Conservation (phyloP, 2,329 filamentous ascomycete species). For the Pyricularia sp. region DNA sequence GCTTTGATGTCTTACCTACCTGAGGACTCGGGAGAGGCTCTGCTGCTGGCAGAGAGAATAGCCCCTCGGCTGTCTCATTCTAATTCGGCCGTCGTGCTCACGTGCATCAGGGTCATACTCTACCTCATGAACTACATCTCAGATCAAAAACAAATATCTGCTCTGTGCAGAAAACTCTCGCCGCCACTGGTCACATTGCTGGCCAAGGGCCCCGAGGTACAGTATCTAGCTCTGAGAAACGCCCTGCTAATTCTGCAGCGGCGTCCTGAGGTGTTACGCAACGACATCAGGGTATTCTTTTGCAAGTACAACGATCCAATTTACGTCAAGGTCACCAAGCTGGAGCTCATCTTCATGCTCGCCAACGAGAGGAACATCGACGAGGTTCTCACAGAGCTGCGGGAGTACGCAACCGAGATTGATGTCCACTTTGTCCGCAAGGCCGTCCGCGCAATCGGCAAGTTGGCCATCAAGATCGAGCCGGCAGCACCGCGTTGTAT, state of each 20-base stretch:
- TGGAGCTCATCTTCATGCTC: slow-evolving; percentile 98
- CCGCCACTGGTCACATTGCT: slow-evolving; percentile 88
- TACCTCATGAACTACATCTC: slow-evolving; percentile 99
- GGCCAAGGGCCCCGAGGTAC: slow-evolving; percentile 95
- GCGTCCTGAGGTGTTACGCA: slow-evolving; percentile 81
- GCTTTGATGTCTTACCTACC: slow-evolving; percentile 96
- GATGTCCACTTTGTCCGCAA: slow-evolving; percentile 98
- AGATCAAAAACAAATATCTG: slow-evolving; percentile 76
- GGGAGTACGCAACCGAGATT: slow-evolving; percentile 96
- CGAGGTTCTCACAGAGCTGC: slow-evolving; percentile 83
- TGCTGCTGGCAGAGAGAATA: slow-evolving; percentile 83
- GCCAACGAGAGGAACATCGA: slow-evolving; percentile 91
- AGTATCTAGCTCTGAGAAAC: slow-evolving; percentile 89
- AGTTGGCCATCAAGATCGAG: slow-evolving; percentile 97
- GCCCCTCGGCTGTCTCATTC: slow-evolving; percentile 92
- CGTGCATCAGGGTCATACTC: slow-evolving; percentile 88
- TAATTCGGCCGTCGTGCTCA: slow-evolving; percentile 91
- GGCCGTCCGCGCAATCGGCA: slow-evolving; percentile 91
- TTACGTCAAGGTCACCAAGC: slow-evolving; percentile 97
- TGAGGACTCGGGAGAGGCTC: slow-evolving; percentile 76
- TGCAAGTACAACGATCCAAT: slow-evolving; percentile 99
- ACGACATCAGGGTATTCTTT: slow-evolving; percentile 97
- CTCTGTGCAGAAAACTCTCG: slow-evolving; percentile 82
- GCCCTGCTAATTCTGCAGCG: slow-evolving; percentile 87
- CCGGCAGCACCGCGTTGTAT: slow-evolving; percentile 85